Base-by-base conservation (phyloP, 257 asterid genomes). In the Fraxinus pennsylvanica region DNA sequence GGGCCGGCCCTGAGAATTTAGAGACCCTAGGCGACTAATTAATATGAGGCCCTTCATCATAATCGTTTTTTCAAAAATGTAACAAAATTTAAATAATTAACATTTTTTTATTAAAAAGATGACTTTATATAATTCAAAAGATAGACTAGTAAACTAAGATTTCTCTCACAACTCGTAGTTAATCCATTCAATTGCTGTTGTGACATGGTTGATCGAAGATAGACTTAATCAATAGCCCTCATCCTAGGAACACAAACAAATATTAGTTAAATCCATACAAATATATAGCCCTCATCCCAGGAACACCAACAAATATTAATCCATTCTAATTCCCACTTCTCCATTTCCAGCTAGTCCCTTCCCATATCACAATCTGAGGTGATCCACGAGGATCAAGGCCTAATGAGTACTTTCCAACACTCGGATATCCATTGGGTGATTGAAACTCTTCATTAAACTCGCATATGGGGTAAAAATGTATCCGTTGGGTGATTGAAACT, bases 321-420 rank as follows among this genome's bases (percentile, higher is more conserved):
- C 96, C 92, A 68, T 85, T 83, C 87, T 88, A 94, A 36, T 89
- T 85, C 21, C 97, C 98, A 35, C 93, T 94, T 80, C 97, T 88
- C 98, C 97, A 94, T 30, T 73, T 83, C 22, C 97, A 83, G 10
- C 82, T 76, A 6, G 0, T 21, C 38, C 96, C 96, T 29, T 91
- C 90, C 96, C 94, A 89, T 54, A 94, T 86, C 84, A 94, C 88
- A 5, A 91, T 84, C 86, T 94, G 98, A 2, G 97, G 96, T 0
- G 94, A 72, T 50, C 93, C 94, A 12, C 88, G 87, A 0, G 90
- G 85, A 82, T 94, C 98, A 32, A 94, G 29, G 3, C 96, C 96
- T 89, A 92, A 9, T 1, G 94, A 76, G 27, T 78, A 92, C 45
- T 79, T 87, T 10, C 98, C 98, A 0, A 84, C 84, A 0, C 94